Evolutionary conservation across 306 rosid genomes (phyloP).

Genomic region (Quercus parvula): DNA sequence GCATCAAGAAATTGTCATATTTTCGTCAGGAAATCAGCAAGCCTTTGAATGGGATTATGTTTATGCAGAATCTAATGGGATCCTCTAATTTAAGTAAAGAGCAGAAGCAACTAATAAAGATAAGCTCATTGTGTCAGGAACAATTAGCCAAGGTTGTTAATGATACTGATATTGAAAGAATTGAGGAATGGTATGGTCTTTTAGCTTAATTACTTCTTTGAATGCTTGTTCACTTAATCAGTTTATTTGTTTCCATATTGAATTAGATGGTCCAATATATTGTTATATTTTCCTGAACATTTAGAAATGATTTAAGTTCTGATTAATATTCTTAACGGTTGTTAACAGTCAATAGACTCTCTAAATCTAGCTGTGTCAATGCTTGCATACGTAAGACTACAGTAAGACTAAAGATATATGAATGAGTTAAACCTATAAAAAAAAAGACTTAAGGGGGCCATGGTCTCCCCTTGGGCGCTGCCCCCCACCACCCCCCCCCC

Average conservation of each 20-base stretch:
- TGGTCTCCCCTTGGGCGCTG: too few species aligned
- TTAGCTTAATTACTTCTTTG: not conserved
- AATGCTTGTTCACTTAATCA: not conserved
- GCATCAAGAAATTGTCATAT: slow-evolving; percentile 34
- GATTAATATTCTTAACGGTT: not conserved
- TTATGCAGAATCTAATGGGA: slow-evolving; percentile 36
- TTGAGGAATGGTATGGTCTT: slow-evolving; percentile 35
- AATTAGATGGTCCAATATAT: not conserved
- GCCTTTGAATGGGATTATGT: slow-evolving; percentile 29
- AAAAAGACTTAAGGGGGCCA: too few species aligned
- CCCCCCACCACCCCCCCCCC: too few species aligned
- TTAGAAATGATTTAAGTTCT: slow-evolving; percentile 5
- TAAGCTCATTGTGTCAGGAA: slow-evolving; percentile 34
- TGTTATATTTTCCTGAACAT: not conserved
- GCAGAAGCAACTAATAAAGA: slow-evolving; percentile 32
- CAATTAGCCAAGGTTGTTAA: slow-evolving; percentile 33
- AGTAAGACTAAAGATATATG: not conserved
- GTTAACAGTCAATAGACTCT: not conserved
- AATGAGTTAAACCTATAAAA: too few species aligned
- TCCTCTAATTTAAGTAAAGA: slow-evolving; percentile 36
- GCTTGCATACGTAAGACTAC: not conserved
- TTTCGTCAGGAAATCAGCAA: slow-evolving; percentile 33
- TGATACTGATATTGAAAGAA: slow-evolving; percentile 37
- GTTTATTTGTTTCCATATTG: not conserved
- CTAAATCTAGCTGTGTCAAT: not conserved